Evolutionary conservation across 2,329 filamentous ascomycete species (phyloP).

Genomic region (Bipolaris cookei): DNA sequence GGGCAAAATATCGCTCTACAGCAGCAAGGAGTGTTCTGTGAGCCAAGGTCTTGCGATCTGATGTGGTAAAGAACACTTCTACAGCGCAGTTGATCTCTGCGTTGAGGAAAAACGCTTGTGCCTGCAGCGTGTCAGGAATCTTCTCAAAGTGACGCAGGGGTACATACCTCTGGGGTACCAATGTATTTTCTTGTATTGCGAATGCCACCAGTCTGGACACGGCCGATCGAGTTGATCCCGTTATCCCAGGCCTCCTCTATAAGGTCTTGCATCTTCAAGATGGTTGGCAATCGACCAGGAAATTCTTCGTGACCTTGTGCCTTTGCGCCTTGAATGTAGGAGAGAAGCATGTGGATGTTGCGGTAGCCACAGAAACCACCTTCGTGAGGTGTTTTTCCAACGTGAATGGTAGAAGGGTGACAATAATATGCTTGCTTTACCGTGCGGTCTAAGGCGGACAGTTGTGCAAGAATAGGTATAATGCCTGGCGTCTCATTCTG

Average conservation of each 20-base stretch:
- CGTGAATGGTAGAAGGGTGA: slow-evolving; percentile 74
- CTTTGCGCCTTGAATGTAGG: slow-evolving; percentile 71
- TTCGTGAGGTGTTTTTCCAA: slow-evolving; percentile 80
- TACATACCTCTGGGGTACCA: slow-evolving; percentile 79
- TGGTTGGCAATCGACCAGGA: slow-evolving; percentile 67
- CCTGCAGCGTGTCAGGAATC: slow-evolving; percentile 57
- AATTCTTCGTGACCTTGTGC: slow-evolving; percentile 67
- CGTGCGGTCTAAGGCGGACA: slow-evolving; percentile 64
- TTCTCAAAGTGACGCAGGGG: not conserved
- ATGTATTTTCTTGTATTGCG: slow-evolving; percentile 93
- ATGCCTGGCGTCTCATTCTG: slow-evolving; percentile 55
- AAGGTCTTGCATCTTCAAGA: slow-evolving; percentile 81
- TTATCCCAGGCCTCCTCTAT: slow-evolving; percentile 90
- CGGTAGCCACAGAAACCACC: slow-evolving; percentile 94
- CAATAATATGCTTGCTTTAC: slow-evolving; percentile 81
- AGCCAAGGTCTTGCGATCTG: slow-evolving; percentile 55
- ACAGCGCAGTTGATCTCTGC: slow-evolving; percentile 64
- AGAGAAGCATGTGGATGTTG: slow-evolving; percentile 90
- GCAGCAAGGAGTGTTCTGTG: slow-evolving; percentile 66
- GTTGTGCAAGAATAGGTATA: slow-evolving; percentile 54
- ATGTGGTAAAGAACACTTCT: slow-evolving; percentile 61
- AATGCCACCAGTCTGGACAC: slow-evolving; percentile 84
- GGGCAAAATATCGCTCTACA: slow-evolving; percentile 76
- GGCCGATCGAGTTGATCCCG: slow-evolving; percentile 76
- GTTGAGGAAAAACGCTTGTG: slow-evolving; percentile 76